phyloP scores from a whole-genome alignment of 495 filamentous ascomycete genomes.

The Darksidea phi region DNA sequence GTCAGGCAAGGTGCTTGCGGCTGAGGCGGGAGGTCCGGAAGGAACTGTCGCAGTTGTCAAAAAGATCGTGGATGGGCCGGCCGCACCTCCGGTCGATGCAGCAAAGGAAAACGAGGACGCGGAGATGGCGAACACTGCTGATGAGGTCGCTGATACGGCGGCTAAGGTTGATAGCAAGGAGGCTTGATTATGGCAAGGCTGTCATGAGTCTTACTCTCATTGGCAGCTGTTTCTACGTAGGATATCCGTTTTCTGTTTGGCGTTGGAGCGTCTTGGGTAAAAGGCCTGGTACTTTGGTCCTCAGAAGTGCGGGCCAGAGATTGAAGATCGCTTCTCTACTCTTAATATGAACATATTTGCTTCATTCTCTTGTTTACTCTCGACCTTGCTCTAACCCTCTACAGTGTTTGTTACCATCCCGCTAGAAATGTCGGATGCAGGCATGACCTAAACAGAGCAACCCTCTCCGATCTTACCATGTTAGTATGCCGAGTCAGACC shows the following conservation, averaged over 20 bases:
- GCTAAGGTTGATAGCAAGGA: conserved; percentile 37
- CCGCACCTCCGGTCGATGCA: not conserved
- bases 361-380: too few relatives aligned
- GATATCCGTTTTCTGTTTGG: conserved; percentile 23
- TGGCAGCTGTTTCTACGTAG: conserved; percentile 19
- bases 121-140: conserved; percentile 35
- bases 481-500: too few relatives aligned
- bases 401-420: too few relatives aligned
- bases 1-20: conserved; percentile 62
- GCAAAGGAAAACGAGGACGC: conserved; percentile 33
- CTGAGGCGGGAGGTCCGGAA: conserved; percentile 59
- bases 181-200: conserved; percentile 7
- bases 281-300: not conserved
- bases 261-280: conserved; percentile 9
- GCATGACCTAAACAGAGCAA: too few relatives aligned
- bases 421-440: too few relatives aligned
- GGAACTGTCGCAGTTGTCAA: conserved; percentile 58
- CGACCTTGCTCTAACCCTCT: too few relatives aligned
- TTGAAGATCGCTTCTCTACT: too few relatives aligned
- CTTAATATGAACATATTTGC: too few relatives aligned
- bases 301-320: too few relatives aligned
- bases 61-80: conserved; percentile 45
- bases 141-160: conserved; percentile 43
- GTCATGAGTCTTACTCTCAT: not conserved
- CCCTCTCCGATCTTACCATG: too few relatives aligned